Conservation (phyloP, 1,139 yeast species). For the Nakaseomyces sp. region DNA sequence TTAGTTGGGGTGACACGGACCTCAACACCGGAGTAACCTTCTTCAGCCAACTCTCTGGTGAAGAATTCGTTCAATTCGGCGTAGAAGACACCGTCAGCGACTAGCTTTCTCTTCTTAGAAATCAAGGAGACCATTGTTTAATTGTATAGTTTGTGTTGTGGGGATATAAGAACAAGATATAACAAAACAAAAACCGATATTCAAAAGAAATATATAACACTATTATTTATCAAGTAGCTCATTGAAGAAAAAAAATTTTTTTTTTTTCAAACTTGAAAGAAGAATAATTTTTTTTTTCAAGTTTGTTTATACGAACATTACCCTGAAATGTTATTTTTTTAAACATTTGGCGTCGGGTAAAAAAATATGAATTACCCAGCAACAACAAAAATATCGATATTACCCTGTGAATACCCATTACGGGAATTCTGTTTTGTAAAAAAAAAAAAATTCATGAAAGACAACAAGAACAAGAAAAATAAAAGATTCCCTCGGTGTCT, state of each 20-base stretch:
- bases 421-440: no score
- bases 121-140: constrained; percentile 52
- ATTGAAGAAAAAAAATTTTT: neutral
- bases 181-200: neutral
- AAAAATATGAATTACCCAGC: no score
- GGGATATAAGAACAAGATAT: neutral
- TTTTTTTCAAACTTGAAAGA: no score
- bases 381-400: no score
- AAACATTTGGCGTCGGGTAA: no score
- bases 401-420: no score
- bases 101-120: constrained; percentile 83
- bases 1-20: constrained; percentile 97
- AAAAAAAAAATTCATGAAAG: no score
- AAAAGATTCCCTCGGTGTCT: no score
- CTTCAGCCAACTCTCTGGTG: constrained; percentile 99
- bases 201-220: neutral
- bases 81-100: constrained; percentile 99
- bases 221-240: neutral
- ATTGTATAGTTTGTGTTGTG: constrained; percentile 11
- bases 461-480: no score
- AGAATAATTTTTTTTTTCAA: no score
- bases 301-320: no score
- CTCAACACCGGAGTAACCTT: constrained; percentile 99
- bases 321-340: no score
- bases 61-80: constrained; percentile 99